Percentiles rank a stretch among this genome's conserved stretches.
phyloP scores from a whole-genome alignment of 345 rosid species.

The Eucalyptus guilfoylei region DNA sequence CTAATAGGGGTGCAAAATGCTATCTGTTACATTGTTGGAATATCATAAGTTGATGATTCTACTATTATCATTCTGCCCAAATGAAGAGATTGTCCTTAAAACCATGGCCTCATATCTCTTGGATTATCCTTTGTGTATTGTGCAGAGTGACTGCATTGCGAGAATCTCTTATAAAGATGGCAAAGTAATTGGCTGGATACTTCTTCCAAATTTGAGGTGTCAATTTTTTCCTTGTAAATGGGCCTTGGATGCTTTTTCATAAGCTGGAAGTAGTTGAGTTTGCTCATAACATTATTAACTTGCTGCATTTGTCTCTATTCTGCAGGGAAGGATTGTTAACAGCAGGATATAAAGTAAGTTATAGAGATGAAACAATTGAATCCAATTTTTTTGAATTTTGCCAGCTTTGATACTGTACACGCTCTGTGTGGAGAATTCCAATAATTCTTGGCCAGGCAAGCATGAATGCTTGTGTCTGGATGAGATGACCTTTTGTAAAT shows the following conservation, averaged over 20 bases:
- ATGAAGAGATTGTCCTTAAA: not conserved
- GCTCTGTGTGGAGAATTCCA: not conserved
- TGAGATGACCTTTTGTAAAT: not conserved
- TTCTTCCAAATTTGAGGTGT: slow-evolving; percentile 71
- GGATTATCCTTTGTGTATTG: not conserved
- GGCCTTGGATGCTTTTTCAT: not conserved
- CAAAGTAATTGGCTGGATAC: slow-evolving; percentile 66
- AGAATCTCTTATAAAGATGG: slow-evolving; percentile 74
- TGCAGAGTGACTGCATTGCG: slow-evolving; percentile 88
- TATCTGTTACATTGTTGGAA: not conserved
- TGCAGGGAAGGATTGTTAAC: slow-evolving; percentile 47
- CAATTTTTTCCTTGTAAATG: not conserved
- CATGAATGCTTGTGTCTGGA: not conserved
- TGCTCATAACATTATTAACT: not conserved
- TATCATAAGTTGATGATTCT: not conserved
- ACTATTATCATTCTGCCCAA: not conserved
- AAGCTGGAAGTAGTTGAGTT: not conserved
- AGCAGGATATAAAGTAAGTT: slow-evolving; percentile 56
- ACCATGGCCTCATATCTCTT: not conserved
- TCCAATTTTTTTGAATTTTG: not conserved
- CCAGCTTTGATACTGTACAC: not conserved
- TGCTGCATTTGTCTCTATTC: not conserved
- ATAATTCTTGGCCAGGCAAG: not conserved
- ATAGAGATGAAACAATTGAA: not conserved
- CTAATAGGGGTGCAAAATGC: not conserved